A percentile compares a stretch with the other conserved stretches of the same genome.
phyloP scores from a whole-genome alignment of 2,329 filamentous ascomycete genomes.

The Talaromyces sp. region DNA sequence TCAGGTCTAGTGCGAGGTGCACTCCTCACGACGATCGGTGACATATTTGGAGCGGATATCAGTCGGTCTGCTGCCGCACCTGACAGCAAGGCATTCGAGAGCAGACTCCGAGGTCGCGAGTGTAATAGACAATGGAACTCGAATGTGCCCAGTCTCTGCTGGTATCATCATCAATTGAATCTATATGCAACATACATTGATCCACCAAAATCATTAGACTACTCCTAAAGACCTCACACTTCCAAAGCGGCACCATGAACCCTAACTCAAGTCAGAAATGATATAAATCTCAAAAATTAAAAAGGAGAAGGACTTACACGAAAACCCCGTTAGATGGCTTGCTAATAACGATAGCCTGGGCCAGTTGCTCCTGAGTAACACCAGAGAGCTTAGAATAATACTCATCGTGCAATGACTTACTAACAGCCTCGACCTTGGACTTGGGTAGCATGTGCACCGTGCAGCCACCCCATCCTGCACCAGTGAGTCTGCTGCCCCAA shows the following conservation, averaged over 20 bases:
- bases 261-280: constrained; percentile 13
- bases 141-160: background rate
- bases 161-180: background rate
- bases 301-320: constrained; percentile 33
- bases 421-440: constrained; percentile 75
- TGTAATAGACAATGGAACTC: background rate
- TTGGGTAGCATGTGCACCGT: constrained; percentile 88
- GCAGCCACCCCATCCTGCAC: constrained; percentile 96
- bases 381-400: constrained; percentile 74
- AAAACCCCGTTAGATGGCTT: constrained; percentile 60
- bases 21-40: background rate
- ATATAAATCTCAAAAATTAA: background rate
- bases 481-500: constrained; percentile 82
- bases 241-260: constrained; percentile 20
- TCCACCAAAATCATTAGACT: background rate
- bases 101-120: background rate
- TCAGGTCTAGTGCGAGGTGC: background rate
- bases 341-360: constrained; percentile 81
- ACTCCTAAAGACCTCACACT: background rate
- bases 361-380: constrained; percentile 69
- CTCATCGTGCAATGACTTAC: constrained; percentile 70
- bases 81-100: background rate
- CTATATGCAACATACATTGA: constrained; percentile 2
- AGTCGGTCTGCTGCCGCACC: background rate
- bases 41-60: background rate